Percentiles rank a stretch among this genome's conserved stretches.
Conservation (phyloP, 2,329 filamentous ascomycete genomes). For the Fusarium sp. region DNA sequence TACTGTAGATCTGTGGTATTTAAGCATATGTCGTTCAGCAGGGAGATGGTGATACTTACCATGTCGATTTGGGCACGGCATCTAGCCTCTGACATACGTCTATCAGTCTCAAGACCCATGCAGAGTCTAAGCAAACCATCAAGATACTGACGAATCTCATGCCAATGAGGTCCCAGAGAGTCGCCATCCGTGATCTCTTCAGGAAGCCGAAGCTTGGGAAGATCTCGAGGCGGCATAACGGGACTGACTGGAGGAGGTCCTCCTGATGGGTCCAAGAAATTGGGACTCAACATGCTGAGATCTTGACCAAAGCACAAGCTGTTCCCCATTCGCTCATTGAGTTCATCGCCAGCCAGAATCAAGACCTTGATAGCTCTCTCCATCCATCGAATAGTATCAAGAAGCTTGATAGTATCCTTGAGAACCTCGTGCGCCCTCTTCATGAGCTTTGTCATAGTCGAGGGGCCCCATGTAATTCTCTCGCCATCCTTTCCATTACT, state of each 20-base stretch:
- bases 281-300: slow-evolving; percentile 45
- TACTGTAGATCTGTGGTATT: slow-evolving; percentile 57
- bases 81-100: slow-evolving; percentile 59
- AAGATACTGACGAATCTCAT: slow-evolving; percentile 61
- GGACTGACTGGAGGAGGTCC: slow-evolving; percentile 46
- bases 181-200: slow-evolving; percentile 40
- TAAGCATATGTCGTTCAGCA: slow-evolving; percentile 9
- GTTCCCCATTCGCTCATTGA: slow-evolving; percentile 50
- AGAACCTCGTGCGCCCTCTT: slow-evolving; percentile 61
- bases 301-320: slow-evolving; percentile 38
- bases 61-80: slow-evolving; percentile 62
- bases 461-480: slow-evolving; percentile 51
- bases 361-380: slow-evolving; percentile 59
- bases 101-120: slow-evolving; percentile 59
- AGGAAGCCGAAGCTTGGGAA: slow-evolving; percentile 32
- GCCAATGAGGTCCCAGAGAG: slow-evolving; percentile 56
- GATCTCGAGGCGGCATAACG: slow-evolving; percentile 38
- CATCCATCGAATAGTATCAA: slow-evolving; percentile 62
- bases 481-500: slow-evolving; percentile 43
- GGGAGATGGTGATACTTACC: slow-evolving; percentile 44
- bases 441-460: slow-evolving; percentile 61
- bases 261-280: slow-evolving; percentile 37
- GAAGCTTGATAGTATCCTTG: slow-evolving; percentile 58
- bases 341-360: slow-evolving; percentile 58
- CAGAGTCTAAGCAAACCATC: slow-evolving; percentile 59